phyloP scores from a whole-genome alignment of 257 asterid genomes.

The Penstemon davidsonii region DNA sequence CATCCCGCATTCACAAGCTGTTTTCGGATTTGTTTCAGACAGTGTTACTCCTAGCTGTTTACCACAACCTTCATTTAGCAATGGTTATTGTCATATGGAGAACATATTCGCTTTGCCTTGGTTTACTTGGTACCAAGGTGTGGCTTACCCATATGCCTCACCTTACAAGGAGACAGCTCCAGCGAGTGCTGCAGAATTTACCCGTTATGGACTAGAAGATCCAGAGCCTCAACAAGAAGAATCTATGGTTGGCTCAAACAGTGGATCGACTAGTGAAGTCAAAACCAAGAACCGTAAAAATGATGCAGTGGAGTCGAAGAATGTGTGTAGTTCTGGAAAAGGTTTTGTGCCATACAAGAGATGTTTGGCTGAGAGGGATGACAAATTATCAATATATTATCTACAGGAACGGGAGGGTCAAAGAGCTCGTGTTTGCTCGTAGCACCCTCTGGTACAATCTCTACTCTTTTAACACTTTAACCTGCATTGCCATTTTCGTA shows the following conservation, averaged over 20 bases:
- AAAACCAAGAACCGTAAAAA: conserved; percentile 23
- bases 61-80: conserved; percentile 30
- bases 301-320: conserved; percentile 34
- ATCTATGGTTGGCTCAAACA: conserved; percentile 30
- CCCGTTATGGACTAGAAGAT: conserved; percentile 16
- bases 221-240: conserved; percentile 32
- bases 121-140: conserved; percentile 47
- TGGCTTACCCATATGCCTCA: conserved; percentile 38
- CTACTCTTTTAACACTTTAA: conserved; percentile 17
- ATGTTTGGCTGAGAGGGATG: conserved; percentile 59
- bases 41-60: conserved; percentile 32
- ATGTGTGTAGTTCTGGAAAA: conserved; percentile 23
- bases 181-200: conserved; percentile 20
- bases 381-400: conserved; percentile 39
- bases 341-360: conserved; percentile 76
- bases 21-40: conserved; percentile 34
- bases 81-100: conserved; percentile 31
- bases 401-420: conserved; percentile 51
- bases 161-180: conserved; percentile 26
- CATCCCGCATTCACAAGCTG: conserved; percentile 34
- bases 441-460: conserved; percentile 25
- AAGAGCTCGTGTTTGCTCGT: conserved; percentile 59
- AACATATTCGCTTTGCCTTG: conserved; percentile 39
- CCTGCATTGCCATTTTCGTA: conserved; percentile 5
- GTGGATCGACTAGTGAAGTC: conserved; percentile 18